Percentiles rank a stretch among this genome's conserved stretches.
phyloP scores from a whole-genome alignment of 177 flowering plant genomes.

The Telopea speciosissima region DNA sequence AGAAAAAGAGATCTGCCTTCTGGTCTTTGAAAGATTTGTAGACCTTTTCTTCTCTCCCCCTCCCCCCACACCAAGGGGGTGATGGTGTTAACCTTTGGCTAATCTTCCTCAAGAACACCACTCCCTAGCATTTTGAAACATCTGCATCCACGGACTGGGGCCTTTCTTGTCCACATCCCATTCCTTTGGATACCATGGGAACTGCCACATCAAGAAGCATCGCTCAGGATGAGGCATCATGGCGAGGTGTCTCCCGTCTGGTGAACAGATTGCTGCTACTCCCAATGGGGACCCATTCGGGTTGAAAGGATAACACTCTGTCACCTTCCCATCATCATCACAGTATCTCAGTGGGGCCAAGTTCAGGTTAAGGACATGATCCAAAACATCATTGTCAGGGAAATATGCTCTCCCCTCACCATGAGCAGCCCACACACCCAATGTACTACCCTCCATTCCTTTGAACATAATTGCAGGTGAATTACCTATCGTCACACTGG shows the following conservation, averaged over 20 bases:
- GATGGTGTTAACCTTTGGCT: background rate
- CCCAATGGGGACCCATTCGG: constrained; percentile 88
- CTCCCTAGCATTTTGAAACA: constrained; percentile 92
- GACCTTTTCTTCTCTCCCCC: too few relatives aligned
- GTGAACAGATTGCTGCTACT: constrained; percentile 72
- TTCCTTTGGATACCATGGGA: constrained; percentile 82
- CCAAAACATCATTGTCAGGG: constrained; percentile 57
- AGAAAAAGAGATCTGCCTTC: background rate
- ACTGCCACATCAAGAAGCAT: constrained; percentile 96
- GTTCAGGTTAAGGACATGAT: constrained; percentile 36
- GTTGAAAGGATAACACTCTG: constrained; percentile 80
- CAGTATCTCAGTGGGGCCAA: constrained; percentile 84
- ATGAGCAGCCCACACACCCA: constrained; percentile 97
- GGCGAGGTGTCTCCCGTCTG: constrained; percentile 79
- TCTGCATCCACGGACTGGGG: constrained; percentile 80
- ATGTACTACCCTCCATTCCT: constrained; percentile 89
- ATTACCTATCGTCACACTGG: constrained; percentile 69
- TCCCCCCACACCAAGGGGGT: too few relatives aligned
- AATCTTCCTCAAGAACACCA: constrained; percentile 46
- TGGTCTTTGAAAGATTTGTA: background rate
- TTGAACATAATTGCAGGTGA: constrained; percentile 82
- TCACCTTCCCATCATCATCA: constrained; percentile 68
- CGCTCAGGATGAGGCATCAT: constrained; percentile 99
- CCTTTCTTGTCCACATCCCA: constrained; percentile 74
- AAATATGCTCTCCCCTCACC: constrained; percentile 95